Conservation (phyloP, 1,139 yeast species). For the Geotrichum reessii region DNA sequence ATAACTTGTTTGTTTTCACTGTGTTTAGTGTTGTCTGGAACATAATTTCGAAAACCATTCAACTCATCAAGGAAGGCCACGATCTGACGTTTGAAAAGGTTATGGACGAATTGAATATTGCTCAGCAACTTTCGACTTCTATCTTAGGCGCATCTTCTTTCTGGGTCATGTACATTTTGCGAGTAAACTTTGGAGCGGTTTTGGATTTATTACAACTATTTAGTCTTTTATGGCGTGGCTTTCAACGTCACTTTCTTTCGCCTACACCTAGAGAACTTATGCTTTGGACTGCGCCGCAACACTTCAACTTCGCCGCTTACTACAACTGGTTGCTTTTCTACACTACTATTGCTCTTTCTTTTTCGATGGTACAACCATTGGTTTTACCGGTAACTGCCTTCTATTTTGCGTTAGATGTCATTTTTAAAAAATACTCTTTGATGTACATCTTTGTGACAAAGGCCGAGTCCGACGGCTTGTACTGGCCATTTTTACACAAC, state of each 20-base stretch:
- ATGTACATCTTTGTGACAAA: conserved; percentile 39
- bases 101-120: conserved; percentile 28
- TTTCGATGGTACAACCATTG: conserved; percentile 40
- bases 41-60: conserved; percentile 34
- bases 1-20: conserved; percentile 38
- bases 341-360: conserved; percentile 38
- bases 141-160: conserved; percentile 39
- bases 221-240: conserved; percentile 29
- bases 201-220: conserved; percentile 35
- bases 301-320: conserved; percentile 35
- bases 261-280: conserved; percentile 39
- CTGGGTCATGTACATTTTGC: conserved; percentile 40
- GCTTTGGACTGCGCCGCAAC: conserved; percentile 37
- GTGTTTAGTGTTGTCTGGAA: conserved; percentile 40
- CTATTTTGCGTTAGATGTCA: conserved; percentile 32
- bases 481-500: conserved; percentile 38
- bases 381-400: conserved; percentile 36
- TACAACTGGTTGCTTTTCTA: conserved; percentile 38
- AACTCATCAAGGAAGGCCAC: conserved; percentile 24
- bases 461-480: conserved; percentile 38
- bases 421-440: conserved; percentile 37
- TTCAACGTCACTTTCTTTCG: conserved; percentile 29
- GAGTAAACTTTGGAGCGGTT: conserved; percentile 34
- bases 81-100: conserved; percentile 26
- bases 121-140: conserved; percentile 35